phyloP scores from a whole-genome alignment of 441 rosid species.

The Pelargonium fulgidum region DNA sequence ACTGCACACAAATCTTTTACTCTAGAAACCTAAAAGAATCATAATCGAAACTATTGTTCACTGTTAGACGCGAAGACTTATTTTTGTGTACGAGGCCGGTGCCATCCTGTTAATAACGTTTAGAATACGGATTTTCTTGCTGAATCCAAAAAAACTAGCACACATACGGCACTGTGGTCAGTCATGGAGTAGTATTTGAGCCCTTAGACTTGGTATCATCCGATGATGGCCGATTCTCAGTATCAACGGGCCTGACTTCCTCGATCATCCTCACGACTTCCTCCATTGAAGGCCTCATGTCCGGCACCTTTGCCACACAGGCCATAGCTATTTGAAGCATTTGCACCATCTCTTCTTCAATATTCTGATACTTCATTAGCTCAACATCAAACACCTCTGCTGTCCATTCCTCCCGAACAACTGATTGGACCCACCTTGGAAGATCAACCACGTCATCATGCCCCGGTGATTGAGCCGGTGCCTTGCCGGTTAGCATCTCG shows the following conservation, averaged over 20 bases:
- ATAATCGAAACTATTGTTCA: not conserved
- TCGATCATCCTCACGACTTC: slow-evolving; percentile 63
- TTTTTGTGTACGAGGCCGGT: not conserved
- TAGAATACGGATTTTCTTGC: not conserved
- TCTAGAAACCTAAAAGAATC: slow-evolving; percentile 5
- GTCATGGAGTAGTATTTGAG: slow-evolving; percentile 27
- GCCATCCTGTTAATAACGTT: not conserved
- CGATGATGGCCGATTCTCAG: slow-evolving; percentile 45
- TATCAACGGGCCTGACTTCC: slow-evolving; percentile 40
- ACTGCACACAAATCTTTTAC: slow-evolving; percentile 1
- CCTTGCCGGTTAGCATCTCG: slow-evolving; percentile 67
- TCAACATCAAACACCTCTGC: slow-evolving; percentile 71
- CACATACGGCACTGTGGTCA: not conserved
- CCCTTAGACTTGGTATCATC: slow-evolving; percentile 33
- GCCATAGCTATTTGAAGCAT: slow-evolving; percentile 72
- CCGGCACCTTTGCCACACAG: slow-evolving; percentile 53
- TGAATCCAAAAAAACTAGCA: not conserved
- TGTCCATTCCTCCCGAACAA: slow-evolving; percentile 76
- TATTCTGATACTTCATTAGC: slow-evolving; percentile 46
- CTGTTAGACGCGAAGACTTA: not conserved
- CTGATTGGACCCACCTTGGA: slow-evolving; percentile 76
- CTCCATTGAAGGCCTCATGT: slow-evolving; percentile 50
- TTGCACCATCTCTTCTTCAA: slow-evolving; percentile 73
- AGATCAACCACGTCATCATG: slow-evolving; percentile 60
- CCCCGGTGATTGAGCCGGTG: slow-evolving; percentile 46